Base-by-base conservation (phyloP, 805 yeast genomes). In the Metschnikowia proteae region DNA sequence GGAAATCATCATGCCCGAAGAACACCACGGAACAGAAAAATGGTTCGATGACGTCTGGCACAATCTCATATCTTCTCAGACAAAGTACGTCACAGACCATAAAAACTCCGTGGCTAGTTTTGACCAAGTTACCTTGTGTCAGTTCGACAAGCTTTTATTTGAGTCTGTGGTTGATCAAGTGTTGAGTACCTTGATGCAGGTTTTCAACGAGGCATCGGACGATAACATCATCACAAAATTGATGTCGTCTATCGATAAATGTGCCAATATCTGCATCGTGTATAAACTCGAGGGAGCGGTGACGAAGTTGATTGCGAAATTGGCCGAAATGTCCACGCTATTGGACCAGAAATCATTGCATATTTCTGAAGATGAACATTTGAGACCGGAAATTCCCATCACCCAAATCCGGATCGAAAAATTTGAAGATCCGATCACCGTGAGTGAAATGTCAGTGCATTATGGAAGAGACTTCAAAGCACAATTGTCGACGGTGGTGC, bases 1-100 rank as follows among this genome's bases (percentile, higher is more conserved):
- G 45, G 99, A 94, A 66, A 94, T 94, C 54, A 88, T 94, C 43
- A 88, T 95, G 91, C 98, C 99, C 0, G 98, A 94, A 60, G 99
- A 94, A 60, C 97, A 92, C 58, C 95, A 89, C 62, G 94, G 92
- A 11, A 88, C 90, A 8, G 87, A 89, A 22, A 89, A 86, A 62
- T 86, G 96, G 83, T 92, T 91, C 66, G 97, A 91, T 61, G 92
- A 87, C 60, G 75, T 71, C 29, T 87, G 96, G 96, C 83, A 84
- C 56, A 82, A 84, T 50, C 64, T 86, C 51, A 78, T 87, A 38
- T 74, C 79, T 1, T 75, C 79, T 27, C 79, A 75, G 33, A 53
- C 59, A 3, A 55, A 55, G 26, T 54, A 52, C 42, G 59, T 55
- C 3, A 50, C 53, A 5, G 54, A 56, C 10, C 54, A 53, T 28